These are phyloP conservation scores for Ophiostoma sp. DNA, from an alignment of 2,329 filamentous ascomycete genomes.

Conservation along the genomic window DNA sequence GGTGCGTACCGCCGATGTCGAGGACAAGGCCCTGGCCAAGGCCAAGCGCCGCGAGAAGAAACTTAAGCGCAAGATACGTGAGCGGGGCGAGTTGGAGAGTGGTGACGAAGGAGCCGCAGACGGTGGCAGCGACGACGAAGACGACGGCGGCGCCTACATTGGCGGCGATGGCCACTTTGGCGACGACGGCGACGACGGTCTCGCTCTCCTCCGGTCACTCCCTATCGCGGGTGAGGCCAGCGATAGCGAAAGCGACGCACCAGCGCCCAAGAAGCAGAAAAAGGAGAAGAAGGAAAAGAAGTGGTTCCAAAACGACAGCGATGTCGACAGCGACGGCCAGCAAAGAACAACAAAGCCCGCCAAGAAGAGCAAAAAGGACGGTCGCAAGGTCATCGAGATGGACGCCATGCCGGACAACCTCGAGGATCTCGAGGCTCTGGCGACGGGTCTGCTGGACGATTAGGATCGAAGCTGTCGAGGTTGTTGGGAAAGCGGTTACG, in stretches of 20 bases:
- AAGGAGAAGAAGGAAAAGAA: constrained; percentile 58
- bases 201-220: constrained; percentile 59
- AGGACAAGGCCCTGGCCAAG: constrained; percentile 79
- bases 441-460: constrained; percentile 66
- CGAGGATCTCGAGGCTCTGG: constrained; percentile 76
- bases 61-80: constrained; percentile 69
- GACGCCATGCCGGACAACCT: constrained; percentile 73
- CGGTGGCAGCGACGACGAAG: constrained; percentile 39
- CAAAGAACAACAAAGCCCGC: constrained; percentile 39
- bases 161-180: constrained; percentile 40
- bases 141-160: constrained; percentile 36
- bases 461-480: constrained; percentile 30
- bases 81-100: constrained; percentile 47
- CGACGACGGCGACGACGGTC: constrained; percentile 52
- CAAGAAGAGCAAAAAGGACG: constrained; percentile 47
- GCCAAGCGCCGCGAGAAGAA: constrained; percentile 76
- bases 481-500: neutral
- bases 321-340: constrained; percentile 44
- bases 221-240: constrained; percentile 47
- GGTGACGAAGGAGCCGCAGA: constrained; percentile 23
- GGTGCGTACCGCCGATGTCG: constrained; percentile 72
- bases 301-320: constrained; percentile 70
- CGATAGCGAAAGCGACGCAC: constrained; percentile 36
- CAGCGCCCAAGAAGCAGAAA: constrained; percentile 62
- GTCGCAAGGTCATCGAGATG: constrained; percentile 59